Percentiles rank a stretch among this genome's conserved stretches.
phyloP scores from a whole-genome alignment of 1,284 basidiomycete genomes.

The Malassezia obtusa region DNA sequence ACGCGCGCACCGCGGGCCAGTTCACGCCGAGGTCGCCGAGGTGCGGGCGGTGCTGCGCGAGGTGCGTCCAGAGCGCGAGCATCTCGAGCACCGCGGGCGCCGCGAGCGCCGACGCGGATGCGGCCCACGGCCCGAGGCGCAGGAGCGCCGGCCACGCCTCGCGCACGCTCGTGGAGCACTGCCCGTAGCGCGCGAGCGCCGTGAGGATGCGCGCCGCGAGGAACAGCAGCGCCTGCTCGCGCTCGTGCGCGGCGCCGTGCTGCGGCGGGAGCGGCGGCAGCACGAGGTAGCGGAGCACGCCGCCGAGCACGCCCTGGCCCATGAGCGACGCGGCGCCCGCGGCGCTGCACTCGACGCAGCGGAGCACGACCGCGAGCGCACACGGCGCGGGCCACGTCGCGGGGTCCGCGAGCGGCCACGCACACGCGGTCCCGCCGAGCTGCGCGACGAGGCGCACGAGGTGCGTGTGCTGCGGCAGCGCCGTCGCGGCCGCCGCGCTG shows the following conservation, averaged over 20 bases:
- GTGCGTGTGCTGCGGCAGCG: not conserved
- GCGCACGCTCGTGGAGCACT: conserved; percentile 59
- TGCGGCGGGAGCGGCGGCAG: conserved; percentile 54
- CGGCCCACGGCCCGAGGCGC: conserved; percentile 21
- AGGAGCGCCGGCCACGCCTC: conserved; percentile 30
- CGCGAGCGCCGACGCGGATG: not conserved
- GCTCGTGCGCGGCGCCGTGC: conserved; percentile 12
- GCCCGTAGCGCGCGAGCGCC: conserved; percentile 64
- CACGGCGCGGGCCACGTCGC: conserved; percentile 16
- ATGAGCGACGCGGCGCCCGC: conserved; percentile 57
- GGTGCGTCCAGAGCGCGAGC: conserved; percentile 8
- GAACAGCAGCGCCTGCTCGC: conserved; percentile 54
- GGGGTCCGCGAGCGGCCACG: conserved; percentile 4
- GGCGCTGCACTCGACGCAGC: conserved; percentile 60
- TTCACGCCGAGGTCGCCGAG: conserved; percentile 17
- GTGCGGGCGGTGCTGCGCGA: conserved; percentile 12
- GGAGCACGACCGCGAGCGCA: conserved; percentile 58
- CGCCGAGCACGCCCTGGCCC: conserved; percentile 55
- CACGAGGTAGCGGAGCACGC: conserved; percentile 65
- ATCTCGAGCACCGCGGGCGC: conserved; percentile 2
- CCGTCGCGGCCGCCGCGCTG: not conserved
- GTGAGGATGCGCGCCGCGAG: conserved; percentile 61
- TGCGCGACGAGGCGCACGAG: conserved; percentile 4
- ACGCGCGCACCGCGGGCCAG: conserved; percentile 6
- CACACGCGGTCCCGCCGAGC: conserved; percentile 1